Evolutionary conservation across 2,329 filamentous ascomycete genomes (phyloP), one percentile per base, ranked within the genome.

Genomic region (Aspergillus neoniger): DNA sequence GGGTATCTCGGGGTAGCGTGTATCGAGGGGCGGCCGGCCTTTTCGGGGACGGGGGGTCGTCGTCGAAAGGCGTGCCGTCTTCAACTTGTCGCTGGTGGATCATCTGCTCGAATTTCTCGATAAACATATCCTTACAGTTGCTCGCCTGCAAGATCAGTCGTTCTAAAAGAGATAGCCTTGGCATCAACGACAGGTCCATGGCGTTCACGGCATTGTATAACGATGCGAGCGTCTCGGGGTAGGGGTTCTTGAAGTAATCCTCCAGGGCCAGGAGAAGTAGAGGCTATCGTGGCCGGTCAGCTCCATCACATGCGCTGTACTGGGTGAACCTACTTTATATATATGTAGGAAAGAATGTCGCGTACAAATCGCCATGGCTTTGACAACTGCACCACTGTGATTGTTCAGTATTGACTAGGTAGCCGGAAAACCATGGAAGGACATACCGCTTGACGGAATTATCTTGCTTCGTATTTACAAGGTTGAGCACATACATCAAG

Each of bases 331-430:
- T 75, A 90, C 91, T 85, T 99, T 99, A 81, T 99, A 99, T 65
- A 99, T 99, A 78, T 99, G 95, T 67, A 99, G 80, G 77, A 99
- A 99, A 3, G 95, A 93, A 81, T 99, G 95, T 47, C 95, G 85
- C 7, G 95, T 99, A 81, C 95, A 99, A 68, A 99, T 97, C 30
- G 95, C 95, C 95, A 99, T 99, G 44, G 95, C 92, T 75, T 98
- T 98, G 60, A 98, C 94, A 53, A 97, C 85, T 19, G 95, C 95
- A 60, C 95, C 95, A 84, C 95, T 88, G 63, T 28, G 32, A 47
- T 19, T 62, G 28, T 59, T 60, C 25, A 49, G 23, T 53, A 25
- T 17, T 43, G n/a, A 14, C 17, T n/a, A 36, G 17, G 50, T 17
- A 28, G 48, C 19, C 32, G 4, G 6, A 41, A 14, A 41, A 23